Evolutionary conservation across 177 flowering plant species (phyloP), one percentile per base, ranked within the genome.

Genomic region (Telopea speciosissima): DNA sequence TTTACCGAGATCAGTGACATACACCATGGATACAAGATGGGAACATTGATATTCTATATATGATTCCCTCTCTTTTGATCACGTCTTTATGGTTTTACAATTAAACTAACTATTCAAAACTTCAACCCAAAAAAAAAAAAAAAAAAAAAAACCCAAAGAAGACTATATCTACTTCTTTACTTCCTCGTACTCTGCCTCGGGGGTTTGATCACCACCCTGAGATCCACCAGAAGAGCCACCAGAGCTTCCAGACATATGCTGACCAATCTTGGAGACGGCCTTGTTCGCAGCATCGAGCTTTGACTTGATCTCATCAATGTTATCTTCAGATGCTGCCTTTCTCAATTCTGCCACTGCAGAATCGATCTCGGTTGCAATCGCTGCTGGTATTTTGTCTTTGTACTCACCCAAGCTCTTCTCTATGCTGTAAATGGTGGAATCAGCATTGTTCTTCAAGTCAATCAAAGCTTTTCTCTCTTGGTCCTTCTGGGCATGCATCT

Each of bases 121-220:
- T 36, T 3, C 5, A 36, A 36, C 8, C 40, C 8, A 4, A 8
- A 0, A 8, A 36, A 8, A 8, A 8, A 8, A 8, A 1, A 8
- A 36, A 7, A 33, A 7, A 7, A 5, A 5, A 5, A 31, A 31
- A 31, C 33, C 33, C 33, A 31, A 5, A 31, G 40, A 26, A 3
- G 31, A 28, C 31, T 33, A 36, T 36, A 36, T 36, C 61, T 76
- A 88, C 87, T 89, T 89, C 81, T 90, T 90, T 31, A 80, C 93
- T 80, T 92, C 97, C 69, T 90, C 89, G 22, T 89, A 90, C 24
- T 89, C 97, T 4, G 96, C 96, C 70, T 90, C 97, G 0, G 90
- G 90, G 26, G 90, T 70, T 63, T 84, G 84, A 0, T 87, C 89
- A 19, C 84, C 85, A 24, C 89, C 90, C 62, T 76, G 74, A 3